Evolutionary conservation across 352 stramenopile genomes (phyloP), one percentile per base, ranked within the genome.

Genomic region (Nothophytophthora sp.): DNA sequence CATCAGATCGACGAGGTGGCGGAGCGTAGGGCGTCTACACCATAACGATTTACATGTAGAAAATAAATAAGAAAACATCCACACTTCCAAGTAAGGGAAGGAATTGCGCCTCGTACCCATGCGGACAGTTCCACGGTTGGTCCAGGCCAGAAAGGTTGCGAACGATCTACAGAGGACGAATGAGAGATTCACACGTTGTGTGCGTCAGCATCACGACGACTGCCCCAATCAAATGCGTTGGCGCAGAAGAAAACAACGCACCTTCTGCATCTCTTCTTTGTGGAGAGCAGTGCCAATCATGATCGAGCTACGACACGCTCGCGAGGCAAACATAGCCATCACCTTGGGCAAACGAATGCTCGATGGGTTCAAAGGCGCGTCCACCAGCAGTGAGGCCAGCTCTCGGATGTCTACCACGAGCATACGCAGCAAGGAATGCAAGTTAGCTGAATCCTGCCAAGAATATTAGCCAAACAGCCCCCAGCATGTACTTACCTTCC

Each of bases 281-380:
- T 89, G 90, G 24, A 99, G 67, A 32, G 92, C 86, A 13, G 85
- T 98, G 8, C 96, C 97, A 62, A 99, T 98, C 96, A 99, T 99
- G 36, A 99, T 96, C 33, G 90, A 97, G 36, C 67, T 87, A 38
- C 96, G 85, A 53, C 96, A 99, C 10, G 96, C 95, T 28, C 95
- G 76, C 40, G 78, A 98, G 15, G 97, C 97, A 77, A 98, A 98
- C 93, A 99, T 98, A 20, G 90, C 77, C 62, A 97, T 92, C 10
- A 97, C 77, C 64, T 99, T 98, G 1, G 96, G 96, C 40, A 99
- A 72, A 7, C 93, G 75, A 23, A 97, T 75, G 30, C 53, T 76
- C 16, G 59, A 54, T 6, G 75, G 56, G 48, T 84, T 78, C 25
- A 75, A 42, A 12, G 79, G 74, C 16, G 66, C 49, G 24, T 96